Evolutionary conservation across 345 rosid species (phyloP), one percentile per base, ranked within the genome.

Genomic region (Boechera divaricarpa): DNA sequence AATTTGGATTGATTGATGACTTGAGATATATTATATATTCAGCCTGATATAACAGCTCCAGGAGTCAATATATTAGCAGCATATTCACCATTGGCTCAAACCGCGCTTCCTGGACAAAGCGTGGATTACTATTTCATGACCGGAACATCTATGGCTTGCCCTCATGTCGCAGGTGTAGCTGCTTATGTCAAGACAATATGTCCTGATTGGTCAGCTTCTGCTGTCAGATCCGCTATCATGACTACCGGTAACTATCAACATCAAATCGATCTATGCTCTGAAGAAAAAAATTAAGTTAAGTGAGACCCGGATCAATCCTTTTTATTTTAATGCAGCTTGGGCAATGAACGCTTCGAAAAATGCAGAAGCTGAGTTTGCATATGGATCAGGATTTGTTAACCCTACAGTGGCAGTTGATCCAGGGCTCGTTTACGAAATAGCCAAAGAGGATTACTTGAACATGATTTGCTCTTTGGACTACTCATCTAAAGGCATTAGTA

Each of bases 71-170:
- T 81, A 51, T 67, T 85, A 63, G 86, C 88, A n/a, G 86, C 82
- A 48, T 82, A 55, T 77, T 61, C 82, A 18, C 77, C 79, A 0
- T 1, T 31, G 53, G 67, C 47, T 47, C 21, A 66, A 55, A 79
- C 81, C 10, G 67, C 79, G 2, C 16, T 33, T 28, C 52, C 77
- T 13, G 60, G 72, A 51, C 79, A 69, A 66, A 63, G 64, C 9
- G 18, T 75, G 18, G 69, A 75, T 33, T 73, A 78, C 77, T 72
- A 72, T 59, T 72, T 73, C 77, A 51, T 66, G 77, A 49, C 91
- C 5, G 96, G 93, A 11, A 88, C 96, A 59, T 91, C 93, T 39
- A 87, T 87, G 91, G 84, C 93, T 67, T 84, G 88, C 57, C 93
- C 91, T 29, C 96, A 91, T 63, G 82, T 87, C 26, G 82, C 89